Conservation (phyloP, 2,329 filamentous ascomycete genomes). For the Venturia pyrina region DNA sequence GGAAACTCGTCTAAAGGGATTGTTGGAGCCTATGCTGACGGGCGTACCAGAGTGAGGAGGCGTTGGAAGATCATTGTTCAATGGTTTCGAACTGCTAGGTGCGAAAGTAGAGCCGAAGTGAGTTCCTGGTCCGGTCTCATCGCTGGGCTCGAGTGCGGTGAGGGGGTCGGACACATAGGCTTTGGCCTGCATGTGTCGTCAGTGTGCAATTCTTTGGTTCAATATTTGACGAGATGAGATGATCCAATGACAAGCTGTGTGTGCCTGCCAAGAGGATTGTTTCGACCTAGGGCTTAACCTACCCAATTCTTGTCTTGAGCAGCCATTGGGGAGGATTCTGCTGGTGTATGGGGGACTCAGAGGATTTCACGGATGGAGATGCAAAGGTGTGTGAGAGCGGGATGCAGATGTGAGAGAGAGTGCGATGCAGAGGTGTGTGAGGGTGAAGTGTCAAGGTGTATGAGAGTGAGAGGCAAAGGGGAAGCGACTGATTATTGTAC, state of each 20-base stretch:
- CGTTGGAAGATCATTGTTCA: conserved; percentile 14
- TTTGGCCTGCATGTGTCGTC: conserved; percentile 41
- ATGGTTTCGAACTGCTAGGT: conserved; percentile 18
- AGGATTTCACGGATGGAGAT: too few relatives aligned
- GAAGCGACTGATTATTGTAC: background rate
- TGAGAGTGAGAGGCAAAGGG: too few relatives aligned
- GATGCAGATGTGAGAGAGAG: background rate
- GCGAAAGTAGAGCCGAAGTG: conserved; percentile 42
- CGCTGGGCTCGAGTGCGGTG: conserved; percentile 54
- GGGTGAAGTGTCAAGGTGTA: too few relatives aligned
- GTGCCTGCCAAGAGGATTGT: conserved; percentile 1
- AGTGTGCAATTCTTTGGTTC: background rate
- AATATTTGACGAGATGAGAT: background rate
- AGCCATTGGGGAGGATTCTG: conserved; percentile 1
- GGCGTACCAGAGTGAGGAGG: conserved; percentile 6
- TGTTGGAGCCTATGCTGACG: conserved; percentile 24
- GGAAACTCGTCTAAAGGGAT: conserved; percentile 30
- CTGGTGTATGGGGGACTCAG: background rate
- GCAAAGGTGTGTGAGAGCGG: too few relatives aligned
- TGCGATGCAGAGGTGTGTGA: background rate
- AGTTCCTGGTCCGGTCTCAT: conserved; percentile 55
- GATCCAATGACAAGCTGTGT: background rate
- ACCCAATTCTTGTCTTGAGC: conserved; percentile 11
- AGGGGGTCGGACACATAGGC: conserved; percentile 62
- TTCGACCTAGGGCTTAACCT: background rate